Conservation (phyloP, 2,329 filamentous ascomycete genomes). For the Cordyceps cicadae region DNA sequence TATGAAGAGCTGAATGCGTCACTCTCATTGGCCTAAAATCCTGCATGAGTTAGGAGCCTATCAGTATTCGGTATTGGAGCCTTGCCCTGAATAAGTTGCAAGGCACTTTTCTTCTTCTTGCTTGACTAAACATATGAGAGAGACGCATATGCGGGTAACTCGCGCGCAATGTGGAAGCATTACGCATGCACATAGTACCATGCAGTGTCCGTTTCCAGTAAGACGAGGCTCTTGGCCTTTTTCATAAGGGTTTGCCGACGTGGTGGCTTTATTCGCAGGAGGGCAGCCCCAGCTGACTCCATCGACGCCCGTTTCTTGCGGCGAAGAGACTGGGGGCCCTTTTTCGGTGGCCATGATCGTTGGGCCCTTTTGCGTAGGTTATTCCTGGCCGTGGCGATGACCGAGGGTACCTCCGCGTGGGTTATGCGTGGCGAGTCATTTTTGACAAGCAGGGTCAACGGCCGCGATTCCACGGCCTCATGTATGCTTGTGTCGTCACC, state of each 20-base stretch:
- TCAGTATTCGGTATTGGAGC: background rate
- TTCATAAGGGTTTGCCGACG: background rate
- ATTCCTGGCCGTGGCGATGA: background rate
- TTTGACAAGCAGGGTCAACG: background rate
- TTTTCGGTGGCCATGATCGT: background rate
- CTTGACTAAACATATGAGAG: background rate
- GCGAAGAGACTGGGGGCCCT: background rate
- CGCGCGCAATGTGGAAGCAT: background rate
- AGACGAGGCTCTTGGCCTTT: background rate
- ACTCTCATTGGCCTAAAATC: background rate
- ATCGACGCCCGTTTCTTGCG: background rate
- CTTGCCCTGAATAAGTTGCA: background rate
- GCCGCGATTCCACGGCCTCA: too few relatives aligned
- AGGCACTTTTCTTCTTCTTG: background rate
- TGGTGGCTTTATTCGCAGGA: background rate
- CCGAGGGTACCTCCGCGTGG: background rate
- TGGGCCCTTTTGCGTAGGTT: background rate
- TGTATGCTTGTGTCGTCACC: background rate
- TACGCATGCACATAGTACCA: conserved; percentile 1
- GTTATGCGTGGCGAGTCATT: background rate
- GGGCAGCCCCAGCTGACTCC: conserved; percentile 8
- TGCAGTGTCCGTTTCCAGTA: background rate
- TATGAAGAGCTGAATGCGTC: background rate
- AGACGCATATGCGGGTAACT: background rate
- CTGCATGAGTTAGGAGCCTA: background rate